Conservation (phyloP, 2,329 filamentous ascomycete species). For the Clarireedia homoeocarpa region DNA sequence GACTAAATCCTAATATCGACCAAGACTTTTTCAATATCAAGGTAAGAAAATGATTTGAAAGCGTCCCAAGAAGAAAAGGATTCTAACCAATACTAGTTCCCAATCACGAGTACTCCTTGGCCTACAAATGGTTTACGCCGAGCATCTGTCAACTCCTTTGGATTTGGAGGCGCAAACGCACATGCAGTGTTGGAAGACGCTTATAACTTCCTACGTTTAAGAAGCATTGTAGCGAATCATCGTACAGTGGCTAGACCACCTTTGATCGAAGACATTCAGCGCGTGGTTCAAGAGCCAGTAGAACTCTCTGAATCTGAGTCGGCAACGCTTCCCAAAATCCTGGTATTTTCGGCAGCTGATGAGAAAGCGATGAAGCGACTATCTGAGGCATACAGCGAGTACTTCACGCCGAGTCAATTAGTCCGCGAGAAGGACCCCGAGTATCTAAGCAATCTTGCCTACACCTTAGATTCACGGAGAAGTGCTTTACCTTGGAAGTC, state of each 20-base stretch:
- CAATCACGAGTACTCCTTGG: background rate
- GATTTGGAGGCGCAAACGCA: constrained; percentile 38
- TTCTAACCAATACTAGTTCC: constrained; percentile 18
- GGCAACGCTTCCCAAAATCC: background rate
- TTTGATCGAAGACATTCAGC: background rate
- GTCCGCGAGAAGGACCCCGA: background rate
- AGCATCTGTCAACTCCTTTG: constrained; percentile 26
- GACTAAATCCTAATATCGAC: constrained; percentile 29
- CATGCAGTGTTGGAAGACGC: constrained; percentile 6
- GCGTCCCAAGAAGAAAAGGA: background rate
- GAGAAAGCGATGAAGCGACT: background rate
- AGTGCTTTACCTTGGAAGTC: constrained; percentile 6
- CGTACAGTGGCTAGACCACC: background rate
- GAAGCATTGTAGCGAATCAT: background rate
- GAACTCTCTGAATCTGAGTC: background rate
- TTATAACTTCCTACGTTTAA: background rate
- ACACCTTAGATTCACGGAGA: background rate
- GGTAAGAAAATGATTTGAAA: background rate
- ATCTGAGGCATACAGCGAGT: background rate
- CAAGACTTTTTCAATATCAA: constrained; percentile 1
- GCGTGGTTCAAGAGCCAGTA: background rate
- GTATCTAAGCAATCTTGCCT: constrained; percentile 1
- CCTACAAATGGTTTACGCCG: constrained; percentile 9
- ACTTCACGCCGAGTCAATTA: background rate
- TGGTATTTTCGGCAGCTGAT: background rate